These are phyloP conservation scores for Suillus clintonianus DNA, from an alignment of 768 basidiomycete species.

Conservation along the genomic window DNA sequence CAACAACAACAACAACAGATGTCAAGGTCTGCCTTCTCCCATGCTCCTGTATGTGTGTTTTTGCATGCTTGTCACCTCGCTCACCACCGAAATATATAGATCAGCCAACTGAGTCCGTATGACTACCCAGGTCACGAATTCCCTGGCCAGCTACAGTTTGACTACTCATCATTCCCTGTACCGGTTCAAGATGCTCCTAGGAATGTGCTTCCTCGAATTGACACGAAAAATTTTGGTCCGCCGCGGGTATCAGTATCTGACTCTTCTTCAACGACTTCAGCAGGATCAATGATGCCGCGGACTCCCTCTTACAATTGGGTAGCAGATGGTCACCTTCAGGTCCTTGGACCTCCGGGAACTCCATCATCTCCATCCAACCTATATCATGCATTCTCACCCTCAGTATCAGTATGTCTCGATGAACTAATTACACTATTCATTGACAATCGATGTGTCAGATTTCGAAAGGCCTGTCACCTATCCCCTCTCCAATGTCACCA, in stretches of 20 bases:
- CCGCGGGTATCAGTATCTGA: background rate
- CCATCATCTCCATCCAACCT: background rate
- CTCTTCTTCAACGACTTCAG: constrained; percentile 1
- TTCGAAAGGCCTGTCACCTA: background rate
- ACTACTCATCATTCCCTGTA: background rate
- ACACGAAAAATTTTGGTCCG: background rate
- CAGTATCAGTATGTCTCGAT: background rate
- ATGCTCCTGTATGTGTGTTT: background rate
- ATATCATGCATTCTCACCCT: background rate
- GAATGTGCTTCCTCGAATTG: background rate
- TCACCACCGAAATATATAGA: background rate
- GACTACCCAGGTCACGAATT: background rate
- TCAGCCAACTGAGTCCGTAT: background rate
- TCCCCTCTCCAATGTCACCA: background rate
- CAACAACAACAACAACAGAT: background rate
- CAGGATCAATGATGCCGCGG: background rate
- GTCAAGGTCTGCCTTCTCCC: background rate
- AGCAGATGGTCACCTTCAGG: background rate
- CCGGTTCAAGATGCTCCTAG: background rate
- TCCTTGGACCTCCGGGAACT: background rate
- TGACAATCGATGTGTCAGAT: background rate
- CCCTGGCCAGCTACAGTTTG: background rate
- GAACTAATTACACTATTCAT: background rate
- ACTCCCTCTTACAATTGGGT: background rate
- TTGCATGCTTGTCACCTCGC: background rate